Percentiles rank a stretch among this genome's conserved stretches.
Evolutionary conservation across 2,329 filamentous ascomycete genomes (phyloP).

Genomic region (Botrytis deweyae): DNA sequence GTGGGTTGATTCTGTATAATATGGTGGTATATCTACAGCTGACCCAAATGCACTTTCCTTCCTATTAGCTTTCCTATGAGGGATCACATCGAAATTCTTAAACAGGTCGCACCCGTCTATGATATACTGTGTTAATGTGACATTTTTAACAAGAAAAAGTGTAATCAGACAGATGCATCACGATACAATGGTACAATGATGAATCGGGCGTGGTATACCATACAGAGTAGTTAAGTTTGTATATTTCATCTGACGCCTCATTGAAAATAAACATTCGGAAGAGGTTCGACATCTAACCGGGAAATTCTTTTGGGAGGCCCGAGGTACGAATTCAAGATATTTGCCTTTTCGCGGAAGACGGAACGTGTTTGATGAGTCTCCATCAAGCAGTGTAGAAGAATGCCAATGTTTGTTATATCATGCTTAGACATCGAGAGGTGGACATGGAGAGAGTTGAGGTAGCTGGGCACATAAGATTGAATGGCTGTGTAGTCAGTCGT

Average conservation of each 20-base stretch:
- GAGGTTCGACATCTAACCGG: background rate
- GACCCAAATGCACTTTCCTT: background rate
- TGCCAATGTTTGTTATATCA: background rate
- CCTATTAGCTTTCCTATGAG: background rate
- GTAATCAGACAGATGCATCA: background rate
- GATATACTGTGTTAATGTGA: background rate
- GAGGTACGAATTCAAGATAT: background rate
- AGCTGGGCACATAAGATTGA: background rate
- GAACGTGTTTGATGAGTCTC: constrained; percentile 6
- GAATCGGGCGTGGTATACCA: background rate
- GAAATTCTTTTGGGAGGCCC: background rate
- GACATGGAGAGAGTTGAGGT: background rate
- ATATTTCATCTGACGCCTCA: constrained; percentile 4
- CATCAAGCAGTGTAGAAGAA: background rate
- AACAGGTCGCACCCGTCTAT: background rate
- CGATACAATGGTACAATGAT: constrained; percentile 10
- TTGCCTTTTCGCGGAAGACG: constrained; percentile 18
- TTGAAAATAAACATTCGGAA: constrained; percentile 15
- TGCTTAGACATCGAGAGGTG: constrained; percentile 5
- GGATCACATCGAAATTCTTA: background rate
- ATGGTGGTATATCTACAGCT: background rate
- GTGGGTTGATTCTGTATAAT: background rate
- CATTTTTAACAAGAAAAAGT: background rate
- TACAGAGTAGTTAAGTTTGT: background rate
- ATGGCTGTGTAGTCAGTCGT: background rate